These are phyloP conservation scores for Bacterosira constricta DNA, from an alignment of 108 stramenopile genomes.

Conservation along the genomic window DNA sequence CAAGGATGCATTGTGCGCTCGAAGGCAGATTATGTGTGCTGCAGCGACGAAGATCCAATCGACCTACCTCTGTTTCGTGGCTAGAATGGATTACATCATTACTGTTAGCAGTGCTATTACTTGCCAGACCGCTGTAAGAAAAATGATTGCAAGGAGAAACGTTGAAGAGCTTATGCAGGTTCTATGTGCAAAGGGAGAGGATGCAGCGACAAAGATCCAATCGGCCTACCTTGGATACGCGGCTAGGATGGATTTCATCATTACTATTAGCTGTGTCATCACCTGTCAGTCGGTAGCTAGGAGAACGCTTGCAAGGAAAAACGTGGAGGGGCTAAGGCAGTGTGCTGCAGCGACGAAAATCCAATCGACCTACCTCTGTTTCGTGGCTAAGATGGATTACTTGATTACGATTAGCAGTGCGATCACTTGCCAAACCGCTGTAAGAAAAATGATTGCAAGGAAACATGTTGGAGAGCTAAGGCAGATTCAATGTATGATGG, in stretches of 20 bases:
- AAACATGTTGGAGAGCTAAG: not conserved
- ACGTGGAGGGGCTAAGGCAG: not conserved
- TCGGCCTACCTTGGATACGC: not conserved
- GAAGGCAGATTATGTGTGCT: not conserved
- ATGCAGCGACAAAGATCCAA: conserved; percentile 29
- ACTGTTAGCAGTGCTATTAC: conserved; percentile 67
- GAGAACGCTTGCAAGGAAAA: not conserved
- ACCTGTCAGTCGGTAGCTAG: not conserved
- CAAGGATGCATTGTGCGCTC: not conserved
- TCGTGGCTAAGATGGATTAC: not conserved
- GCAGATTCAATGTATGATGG: not conserved
- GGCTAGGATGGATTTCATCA: not conserved
- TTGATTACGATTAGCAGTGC: not conserved
- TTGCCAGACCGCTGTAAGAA: conserved; percentile 59
- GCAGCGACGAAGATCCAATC: conserved; percentile 57
- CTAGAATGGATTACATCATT: conserved; percentile 57
- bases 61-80: conserved; percentile 51
- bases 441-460: conserved; percentile 35
- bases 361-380: not conserved
- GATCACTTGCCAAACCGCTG: conserved; percentile 21
- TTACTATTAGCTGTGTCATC: not conserved
- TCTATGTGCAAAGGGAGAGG: not conserved
- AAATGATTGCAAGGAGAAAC: conserved; percentile 19
- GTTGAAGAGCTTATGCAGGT: not conserved
- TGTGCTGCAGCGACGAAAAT: not conserved